Evolutionary conservation across 352 stramenopile species (phyloP), one percentile per base, ranked within the genome.

Genomic region (Phytophthora idaei): DNA sequence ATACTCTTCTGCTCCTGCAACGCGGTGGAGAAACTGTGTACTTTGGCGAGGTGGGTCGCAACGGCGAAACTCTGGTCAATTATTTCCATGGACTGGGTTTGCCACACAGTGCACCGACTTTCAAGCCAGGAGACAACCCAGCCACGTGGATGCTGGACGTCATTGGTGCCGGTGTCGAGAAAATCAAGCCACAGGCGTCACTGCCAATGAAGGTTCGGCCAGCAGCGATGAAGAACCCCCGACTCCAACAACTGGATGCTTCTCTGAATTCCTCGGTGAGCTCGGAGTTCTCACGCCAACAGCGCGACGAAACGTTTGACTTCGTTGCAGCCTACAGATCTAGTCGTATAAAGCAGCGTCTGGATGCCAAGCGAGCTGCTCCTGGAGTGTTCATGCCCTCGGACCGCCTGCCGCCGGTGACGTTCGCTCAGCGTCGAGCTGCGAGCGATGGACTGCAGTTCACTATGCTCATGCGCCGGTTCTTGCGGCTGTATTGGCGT

Each of bases 111-210:
- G 62, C 69, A 3, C 46, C 70, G 5, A 50, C 29, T 9, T 92
- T 97, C 53, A 77, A 79, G 15, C 64, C 60, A 53, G 83, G 83
- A 42, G 80, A 92, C 59, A 97, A 97, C 37, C 88, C 90, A 25
- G 87, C 89, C 9, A 93, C 90, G 5, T 97, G 89, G 89, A 95
- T 97, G 80, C 72, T 97, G 5, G 77, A 90, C 41, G 74, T 77
- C 8, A 85, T 89, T 54, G 76, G 76, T 42, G 78, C 83, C 48
- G 82, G 74, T 42, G 64, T 82, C n/a, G 69, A 73, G 62, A 76
- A 73, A 47, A 36, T 32, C 54, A 70, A 69, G 14, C 29, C 31
- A 1, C 64, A 60, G 49, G 47, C 60, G 4, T 48, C 46, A 11
- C n/a, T 47, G 3, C 39, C 52, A 8, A 44, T 53, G 14, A 74